These are phyloP conservation scores for Bryoglossum gracile DNA, from an alignment of 495 filamentous ascomycete species.

Conservation along the genomic window DNA sequence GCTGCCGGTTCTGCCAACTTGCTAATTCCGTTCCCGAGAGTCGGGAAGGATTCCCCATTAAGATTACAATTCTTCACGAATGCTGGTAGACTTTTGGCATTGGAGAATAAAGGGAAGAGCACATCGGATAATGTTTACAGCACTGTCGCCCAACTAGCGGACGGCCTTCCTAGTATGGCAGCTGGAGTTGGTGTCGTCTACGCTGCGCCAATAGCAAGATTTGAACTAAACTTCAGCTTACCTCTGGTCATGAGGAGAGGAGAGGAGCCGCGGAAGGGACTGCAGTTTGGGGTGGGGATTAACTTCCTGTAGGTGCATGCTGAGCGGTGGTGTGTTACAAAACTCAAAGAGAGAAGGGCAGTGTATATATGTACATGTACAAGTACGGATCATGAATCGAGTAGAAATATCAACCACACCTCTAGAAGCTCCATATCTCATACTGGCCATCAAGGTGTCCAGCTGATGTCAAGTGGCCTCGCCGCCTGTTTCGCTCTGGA, in stretches of 20 bases:
- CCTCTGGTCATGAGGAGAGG: conserved; percentile 73
- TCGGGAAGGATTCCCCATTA: conserved; percentile 73
- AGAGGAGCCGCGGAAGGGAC: conserved; percentile 81
- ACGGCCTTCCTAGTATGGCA: conserved; percentile 75
- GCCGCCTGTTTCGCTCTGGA: no score
- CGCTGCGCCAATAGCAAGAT: conserved; percentile 82
- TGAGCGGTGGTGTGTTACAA: not conserved
- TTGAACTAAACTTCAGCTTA: conserved; percentile 91
- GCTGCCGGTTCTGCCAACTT: conserved; percentile 80
- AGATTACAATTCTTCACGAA: conserved; percentile 87
- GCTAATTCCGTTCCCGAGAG: conserved; percentile 72
- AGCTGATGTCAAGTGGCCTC: no score
- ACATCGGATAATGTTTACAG: conserved; percentile 41
- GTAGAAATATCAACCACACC: not conserved
- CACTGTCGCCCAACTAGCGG: conserved; percentile 51
- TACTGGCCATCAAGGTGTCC: no score
- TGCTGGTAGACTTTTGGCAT: conserved; percentile 73
- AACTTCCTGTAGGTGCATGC: conserved; percentile 63
- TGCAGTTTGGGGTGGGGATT: conserved; percentile 90
- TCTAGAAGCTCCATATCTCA: no score
- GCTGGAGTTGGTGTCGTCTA: conserved; percentile 90
- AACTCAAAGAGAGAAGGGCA: not conserved
- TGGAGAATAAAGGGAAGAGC: conserved; percentile 39
- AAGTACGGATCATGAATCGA: not conserved
- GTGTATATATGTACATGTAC: conserved; percentile 5